Evolutionary conservation across 495 filamentous ascomycete species (phyloP).

Genomic region (Talaromyces thailandensis): DNA sequence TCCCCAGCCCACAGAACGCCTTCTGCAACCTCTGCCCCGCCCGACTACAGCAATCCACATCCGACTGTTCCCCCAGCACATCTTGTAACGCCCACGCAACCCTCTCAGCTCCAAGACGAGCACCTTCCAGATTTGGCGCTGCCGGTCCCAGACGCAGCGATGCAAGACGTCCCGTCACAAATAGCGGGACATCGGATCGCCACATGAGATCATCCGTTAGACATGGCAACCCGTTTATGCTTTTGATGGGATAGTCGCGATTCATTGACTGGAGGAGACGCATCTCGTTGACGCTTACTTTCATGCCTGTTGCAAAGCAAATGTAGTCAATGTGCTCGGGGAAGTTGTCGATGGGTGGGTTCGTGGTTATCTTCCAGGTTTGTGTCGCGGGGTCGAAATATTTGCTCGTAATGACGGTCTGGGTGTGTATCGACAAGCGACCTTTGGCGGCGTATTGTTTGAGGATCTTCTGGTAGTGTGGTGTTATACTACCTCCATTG

Average conservation of each 20-base stretch:
- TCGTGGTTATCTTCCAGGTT: constrained; percentile 42
- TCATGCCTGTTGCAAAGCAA: constrained; percentile 53
- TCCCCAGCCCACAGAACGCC: constrained; percentile 24
- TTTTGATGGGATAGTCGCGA: constrained; percentile 42
- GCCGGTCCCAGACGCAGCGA: constrained; percentile 50
- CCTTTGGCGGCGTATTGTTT: constrained; percentile 35
- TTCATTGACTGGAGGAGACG: constrained; percentile 42
- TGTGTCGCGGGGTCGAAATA: constrained; percentile 23
- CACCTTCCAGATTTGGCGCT: constrained; percentile 54
- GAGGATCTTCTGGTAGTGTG: constrained; percentile 45
- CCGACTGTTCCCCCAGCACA: constrained; percentile 19
- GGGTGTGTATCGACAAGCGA: constrained; percentile 37
- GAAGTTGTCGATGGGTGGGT: constrained; percentile 38
- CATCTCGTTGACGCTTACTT: constrained; percentile 39
- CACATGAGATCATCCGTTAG: constrained; percentile 56
- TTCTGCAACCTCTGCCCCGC: constrained; percentile 15
- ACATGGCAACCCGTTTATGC: constrained; percentile 46
- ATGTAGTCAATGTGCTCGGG: constrained; percentile 49
- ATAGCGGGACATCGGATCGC: constrained; percentile 50
- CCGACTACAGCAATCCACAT: not conserved
- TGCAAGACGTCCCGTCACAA: constrained; percentile 50
- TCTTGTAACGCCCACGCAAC: constrained; percentile 52
- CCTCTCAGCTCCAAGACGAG: constrained; percentile 53
- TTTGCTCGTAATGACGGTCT: constrained; percentile 35
- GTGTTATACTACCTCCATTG: constrained; percentile 54